These are phyloP conservation scores for Talaromyces proteolyticus DNA, from an alignment of 495 filamentous ascomycete genomes.

Conservation along the genomic window DNA sequence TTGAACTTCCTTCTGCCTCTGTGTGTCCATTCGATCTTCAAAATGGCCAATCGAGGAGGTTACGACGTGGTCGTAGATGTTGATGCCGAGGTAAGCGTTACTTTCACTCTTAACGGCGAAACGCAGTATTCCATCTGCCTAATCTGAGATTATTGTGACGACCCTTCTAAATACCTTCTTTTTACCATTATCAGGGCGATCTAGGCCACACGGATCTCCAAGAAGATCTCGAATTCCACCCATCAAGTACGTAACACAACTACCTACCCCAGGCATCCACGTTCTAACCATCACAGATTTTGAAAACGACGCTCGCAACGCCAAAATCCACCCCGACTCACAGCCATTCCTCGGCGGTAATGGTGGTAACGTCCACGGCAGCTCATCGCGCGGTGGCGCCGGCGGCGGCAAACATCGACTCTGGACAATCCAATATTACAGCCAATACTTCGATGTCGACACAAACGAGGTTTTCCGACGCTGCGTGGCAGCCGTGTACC, in stretches of 20 bases:
- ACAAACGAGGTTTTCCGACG: constrained; percentile 79
- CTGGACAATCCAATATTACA: constrained; percentile 90
- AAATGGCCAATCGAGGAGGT: constrained; percentile 76
- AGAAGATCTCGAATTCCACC: constrained; percentile 98
- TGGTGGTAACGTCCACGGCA: constrained; percentile 24
- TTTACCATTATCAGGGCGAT: constrained; percentile 61
- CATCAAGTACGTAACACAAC: constrained; percentile 55
- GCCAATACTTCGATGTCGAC: constrained; percentile 97
- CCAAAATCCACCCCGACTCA: constrained; percentile 51
- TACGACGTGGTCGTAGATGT: constrained; percentile 98
- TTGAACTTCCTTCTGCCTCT: too few species aligned
- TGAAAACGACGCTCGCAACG: constrained; percentile 45
- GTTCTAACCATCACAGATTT: constrained; percentile 35
- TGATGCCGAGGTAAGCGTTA: constrained; percentile 70
- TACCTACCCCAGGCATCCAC: background rate
- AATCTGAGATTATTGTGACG: too few species aligned
- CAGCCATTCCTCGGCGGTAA: constrained; percentile 61
- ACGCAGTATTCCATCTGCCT: too few species aligned
- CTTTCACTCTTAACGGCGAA: background rate
- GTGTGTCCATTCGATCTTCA: too few species aligned
- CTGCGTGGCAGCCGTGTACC: constrained; percentile 79
- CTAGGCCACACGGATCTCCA: constrained; percentile 96
- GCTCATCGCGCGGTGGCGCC: constrained; percentile 28
- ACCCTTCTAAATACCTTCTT: background rate
- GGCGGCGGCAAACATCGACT: constrained; percentile 72